Conservation (phyloP, 2,329 filamentous ascomycete genomes). For the Clonostachys rosea region DNA sequence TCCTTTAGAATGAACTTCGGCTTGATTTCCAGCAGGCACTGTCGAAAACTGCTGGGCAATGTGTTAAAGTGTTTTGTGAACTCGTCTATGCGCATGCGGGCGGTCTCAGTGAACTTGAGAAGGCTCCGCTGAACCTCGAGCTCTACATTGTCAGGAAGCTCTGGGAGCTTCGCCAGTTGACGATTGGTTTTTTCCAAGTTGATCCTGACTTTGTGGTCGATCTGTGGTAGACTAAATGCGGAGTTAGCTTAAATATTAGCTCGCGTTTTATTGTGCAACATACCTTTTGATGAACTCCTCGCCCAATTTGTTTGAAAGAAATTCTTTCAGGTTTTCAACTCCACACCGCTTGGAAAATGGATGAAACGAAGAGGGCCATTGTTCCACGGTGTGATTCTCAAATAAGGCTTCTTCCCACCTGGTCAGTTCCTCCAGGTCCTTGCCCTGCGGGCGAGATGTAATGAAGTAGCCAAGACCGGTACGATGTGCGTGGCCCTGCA, state of each 20-base stretch:
- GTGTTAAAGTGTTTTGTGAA: constrained; percentile 39
- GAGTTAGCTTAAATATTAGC: constrained; percentile 9
- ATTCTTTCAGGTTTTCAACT: constrained; percentile 45
- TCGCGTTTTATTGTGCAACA: neutral
- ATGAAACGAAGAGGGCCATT: constrained; percentile 46
- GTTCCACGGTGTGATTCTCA: constrained; percentile 23
- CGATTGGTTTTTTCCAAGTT: constrained; percentile 46
- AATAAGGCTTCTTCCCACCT: constrained; percentile 51
- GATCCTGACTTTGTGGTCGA: constrained; percentile 45
- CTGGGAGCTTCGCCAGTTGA: constrained; percentile 56
- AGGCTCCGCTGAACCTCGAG: constrained; percentile 59
- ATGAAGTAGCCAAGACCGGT: constrained; percentile 76
- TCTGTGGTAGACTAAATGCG: constrained; percentile 38
- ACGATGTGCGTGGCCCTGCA: constrained; percentile 55
- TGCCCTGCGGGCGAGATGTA: constrained; percentile 61
- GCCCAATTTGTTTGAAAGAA: constrained; percentile 46
- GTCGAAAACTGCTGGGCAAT: constrained; percentile 46
- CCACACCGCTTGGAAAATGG: constrained; percentile 44
- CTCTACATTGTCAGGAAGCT: constrained; percentile 64
- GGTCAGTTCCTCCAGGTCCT: constrained; percentile 46
- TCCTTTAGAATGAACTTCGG: constrained; percentile 38
- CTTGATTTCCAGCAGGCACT: constrained; percentile 38
- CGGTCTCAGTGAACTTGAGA: constrained; percentile 46
- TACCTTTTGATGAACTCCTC: constrained; percentile 48
- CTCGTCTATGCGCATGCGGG: constrained; percentile 44